phyloP scores from a whole-genome alignment of 192 early-diverging fungal species.

The Phlyctochytrium bullatum region DNA sequence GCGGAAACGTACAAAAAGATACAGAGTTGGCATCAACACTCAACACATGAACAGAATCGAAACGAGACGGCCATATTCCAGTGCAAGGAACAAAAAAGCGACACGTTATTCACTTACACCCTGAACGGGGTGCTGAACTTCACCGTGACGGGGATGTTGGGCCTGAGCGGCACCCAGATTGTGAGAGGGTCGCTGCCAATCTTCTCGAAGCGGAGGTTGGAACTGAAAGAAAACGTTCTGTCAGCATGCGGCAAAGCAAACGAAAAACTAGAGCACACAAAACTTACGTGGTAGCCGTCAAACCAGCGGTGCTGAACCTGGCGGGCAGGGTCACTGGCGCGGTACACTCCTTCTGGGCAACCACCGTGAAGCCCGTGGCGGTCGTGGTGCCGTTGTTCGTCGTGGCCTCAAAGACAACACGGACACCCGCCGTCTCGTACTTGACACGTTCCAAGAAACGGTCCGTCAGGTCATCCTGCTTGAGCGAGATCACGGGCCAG shows the following conservation, averaged over 20 bases:
- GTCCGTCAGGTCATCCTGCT: slow-evolving; percentile 16
- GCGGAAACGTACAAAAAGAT: neutral
- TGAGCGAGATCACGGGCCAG: slow-evolving; percentile 6
- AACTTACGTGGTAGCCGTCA: neutral
- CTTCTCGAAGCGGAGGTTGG: neutral
- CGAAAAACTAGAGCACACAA: neutral
- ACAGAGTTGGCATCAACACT: neutral
- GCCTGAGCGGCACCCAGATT: slow-evolving; percentile 13
- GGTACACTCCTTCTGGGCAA: slow-evolving; percentile 10
- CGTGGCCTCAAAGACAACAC: neutral
- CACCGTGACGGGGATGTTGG: slow-evolving; percentile 7
- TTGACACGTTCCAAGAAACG: slow-evolving; percentile 8
- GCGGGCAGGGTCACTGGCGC: slow-evolving; percentile 7
- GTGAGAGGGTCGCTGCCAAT: slow-evolving; percentile 14
- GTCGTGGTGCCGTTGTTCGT: neutral
- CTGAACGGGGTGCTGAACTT: neutral
- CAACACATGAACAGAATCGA: neutral
- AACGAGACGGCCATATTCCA: neutral
- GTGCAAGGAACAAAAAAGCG: neutral
- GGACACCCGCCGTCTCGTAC: slow-evolving; percentile 23
- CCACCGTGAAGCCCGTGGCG: neutral
- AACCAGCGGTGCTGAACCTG: neutral
- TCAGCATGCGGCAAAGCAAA: neutral
- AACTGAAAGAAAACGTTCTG: neutral
- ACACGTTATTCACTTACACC: neutral